Base-by-base conservation (phyloP, 2,329 filamentous ascomycete genomes). In the Dichotomopilus funicola region DNA sequence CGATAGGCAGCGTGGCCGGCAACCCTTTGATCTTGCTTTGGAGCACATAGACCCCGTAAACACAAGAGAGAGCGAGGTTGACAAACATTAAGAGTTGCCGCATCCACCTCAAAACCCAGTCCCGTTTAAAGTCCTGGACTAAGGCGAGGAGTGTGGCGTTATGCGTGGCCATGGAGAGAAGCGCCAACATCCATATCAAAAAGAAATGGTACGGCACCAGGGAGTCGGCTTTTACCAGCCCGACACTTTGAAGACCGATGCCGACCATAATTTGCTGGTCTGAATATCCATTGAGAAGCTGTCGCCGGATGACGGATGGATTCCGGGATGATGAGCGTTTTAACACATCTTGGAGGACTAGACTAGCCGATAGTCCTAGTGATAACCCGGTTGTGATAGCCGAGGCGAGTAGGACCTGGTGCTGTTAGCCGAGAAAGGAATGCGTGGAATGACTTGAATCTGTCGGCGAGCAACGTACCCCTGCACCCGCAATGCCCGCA, bases 181-280 rank as follows among this genome's bases (percentile, higher is more conserved):
- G 69, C 0, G 81, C 82, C 1, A 87, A 71, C 72, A 86, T 83
- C 84, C 83, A 87, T 61, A 87, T 79, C 53, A 87, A 77, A 71
- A 87, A 87, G 72, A 87, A 86, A 69, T 88, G 84, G 66, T 88
- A 88, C 0, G 82, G 78, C 0, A 84, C 76, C 66, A 87, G 77
- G 5, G 73, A 72, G 46, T 76, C 70, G 65, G 80, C 78, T 64
- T 83, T 82, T 4, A 79, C 79, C 1, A 88, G 75, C 0, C 80
- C 85, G 31, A 87, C 75, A 55, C 74, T 75, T 66, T 87, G 83
- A 55, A 88, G 80, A n/a, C 80, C 83, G 65, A 87, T 86, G 42
- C 85, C 83, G 13, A 82, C 83, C 53, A 87, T 72, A 67, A 87
- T 82, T 68, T 87, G 83, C 65, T 87, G 83, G 68, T 88, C 84